Percentiles rank a stretch among this genome's conserved stretches.
phyloP scores from a whole-genome alignment of 177 flowering plant species.

The Vitis hybrid region DNA sequence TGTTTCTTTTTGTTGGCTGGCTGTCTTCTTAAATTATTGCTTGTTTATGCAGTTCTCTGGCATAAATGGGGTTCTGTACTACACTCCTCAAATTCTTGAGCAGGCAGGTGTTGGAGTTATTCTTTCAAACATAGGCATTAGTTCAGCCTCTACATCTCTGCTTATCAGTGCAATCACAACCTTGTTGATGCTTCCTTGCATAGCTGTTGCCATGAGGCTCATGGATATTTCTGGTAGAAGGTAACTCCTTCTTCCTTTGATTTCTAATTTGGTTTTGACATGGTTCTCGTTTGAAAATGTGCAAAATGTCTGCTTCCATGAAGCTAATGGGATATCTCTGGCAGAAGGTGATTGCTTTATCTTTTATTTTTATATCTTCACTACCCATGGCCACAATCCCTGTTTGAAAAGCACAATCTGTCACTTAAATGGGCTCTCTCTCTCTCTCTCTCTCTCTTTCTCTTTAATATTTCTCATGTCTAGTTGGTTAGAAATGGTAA shows the following conservation, averaged over 20 bases:
- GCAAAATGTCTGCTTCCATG: neutral
- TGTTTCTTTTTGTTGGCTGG: neutral
- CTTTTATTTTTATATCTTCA: no score
- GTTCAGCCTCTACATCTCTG: slow-evolving; percentile 47
- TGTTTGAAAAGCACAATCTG: no score
- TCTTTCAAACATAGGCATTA: slow-evolving; percentile 45
- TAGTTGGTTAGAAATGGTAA: no score
- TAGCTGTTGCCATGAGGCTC: slow-evolving; percentile 65
- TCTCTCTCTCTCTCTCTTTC: no score
- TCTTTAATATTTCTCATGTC: no score
- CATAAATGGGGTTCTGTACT: slow-evolving; percentile 63
- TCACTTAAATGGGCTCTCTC: no score
- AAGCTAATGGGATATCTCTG: no score
- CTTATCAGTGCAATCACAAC: slow-evolving; percentile 57
- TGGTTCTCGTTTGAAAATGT: neutral
- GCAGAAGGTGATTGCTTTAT: no score
- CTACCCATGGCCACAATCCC: no score
- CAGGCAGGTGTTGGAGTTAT: slow-evolving; percentile 60
- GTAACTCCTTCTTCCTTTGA: slow-evolving; percentile 30
- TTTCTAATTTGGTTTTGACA: neutral
- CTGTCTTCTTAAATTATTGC: neutral
- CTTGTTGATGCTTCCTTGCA: slow-evolving; percentile 60
- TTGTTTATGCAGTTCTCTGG: slow-evolving; percentile 50
- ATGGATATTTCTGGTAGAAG: slow-evolving; percentile 76
- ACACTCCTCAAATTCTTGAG: slow-evolving; percentile 68